These are phyloP conservation scores for Venturia pyrina DNA, from an alignment of 2,329 filamentous ascomycete species.

Conservation along the genomic window DNA sequence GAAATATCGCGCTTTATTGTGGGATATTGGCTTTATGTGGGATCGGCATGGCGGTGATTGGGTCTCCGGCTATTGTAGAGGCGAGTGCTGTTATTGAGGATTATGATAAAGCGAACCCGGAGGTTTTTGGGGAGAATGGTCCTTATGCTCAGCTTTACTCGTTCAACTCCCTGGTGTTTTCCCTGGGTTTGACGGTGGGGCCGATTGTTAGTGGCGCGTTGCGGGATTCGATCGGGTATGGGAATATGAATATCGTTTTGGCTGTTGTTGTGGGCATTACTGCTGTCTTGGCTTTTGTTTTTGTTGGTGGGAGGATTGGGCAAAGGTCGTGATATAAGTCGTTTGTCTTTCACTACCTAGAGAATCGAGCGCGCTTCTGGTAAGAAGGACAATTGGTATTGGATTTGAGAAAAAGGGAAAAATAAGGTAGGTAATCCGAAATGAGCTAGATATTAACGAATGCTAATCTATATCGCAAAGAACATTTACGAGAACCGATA, in stretches of 20 bases:
- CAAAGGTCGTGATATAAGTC: neutral
- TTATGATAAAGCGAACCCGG: constrained; percentile 45
- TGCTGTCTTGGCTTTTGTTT: constrained; percentile 33
- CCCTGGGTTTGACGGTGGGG: constrained; percentile 48
- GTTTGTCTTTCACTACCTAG: no score
- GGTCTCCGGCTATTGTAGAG: constrained; percentile 47
- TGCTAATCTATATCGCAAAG: no score
- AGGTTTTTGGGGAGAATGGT: constrained; percentile 44
- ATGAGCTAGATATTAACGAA: no score
- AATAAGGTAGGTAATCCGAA: no score
- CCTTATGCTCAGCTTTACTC: constrained; percentile 58
- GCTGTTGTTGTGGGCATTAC: constrained; percentile 37
- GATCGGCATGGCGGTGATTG: constrained; percentile 43
- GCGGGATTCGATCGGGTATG: constrained; percentile 44
- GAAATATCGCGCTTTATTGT: constrained; percentile 34
- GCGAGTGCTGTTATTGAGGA: constrained; percentile 44
- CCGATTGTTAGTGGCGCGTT: constrained; percentile 46
- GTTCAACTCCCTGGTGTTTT: constrained; percentile 54
- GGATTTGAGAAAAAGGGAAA: no score
- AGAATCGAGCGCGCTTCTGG: no score
- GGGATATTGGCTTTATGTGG: constrained; percentile 39
- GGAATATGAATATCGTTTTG: constrained; percentile 46
- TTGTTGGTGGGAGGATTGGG: constrained; percentile 33
- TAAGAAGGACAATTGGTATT: no score
- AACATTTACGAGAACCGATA: no score